Evolutionary conservation across 2,329 filamentous ascomycete species (phyloP), one percentile per base, ranked within the genome.

Genomic region (Pseudogymnoascus sp.): DNA sequence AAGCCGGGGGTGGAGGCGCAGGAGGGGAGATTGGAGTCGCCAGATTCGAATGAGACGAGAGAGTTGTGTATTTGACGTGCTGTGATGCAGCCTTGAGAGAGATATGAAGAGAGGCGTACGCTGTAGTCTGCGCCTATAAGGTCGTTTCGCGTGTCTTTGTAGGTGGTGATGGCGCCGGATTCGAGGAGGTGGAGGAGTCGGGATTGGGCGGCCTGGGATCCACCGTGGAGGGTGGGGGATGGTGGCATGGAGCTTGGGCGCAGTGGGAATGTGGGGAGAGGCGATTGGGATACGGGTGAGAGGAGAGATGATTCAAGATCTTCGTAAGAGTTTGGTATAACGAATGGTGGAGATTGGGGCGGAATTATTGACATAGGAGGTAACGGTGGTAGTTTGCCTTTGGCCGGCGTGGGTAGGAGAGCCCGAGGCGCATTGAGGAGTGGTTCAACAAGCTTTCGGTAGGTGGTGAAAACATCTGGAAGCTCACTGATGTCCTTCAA

Each of bases 381-480:
- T 1, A 87, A 75, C 0, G 82, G 77, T 1, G 87, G 88, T 3
- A 95, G 74, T 1, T 76, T 74, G 1, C 72, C 72, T 21, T 77
- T 76, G 1, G 73, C 69, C 0, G 87, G 87, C 1, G 75, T 76
- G 0, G 86, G 79, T 1, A 89, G 72, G 0, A 79, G 72, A 1
- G 77, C 72, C 42, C 89, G 82, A 3, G 90, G 89, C 11, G 82
- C 83, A 40, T 84, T 78, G 43, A 87, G 82, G 1, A 93, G 77
- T 0, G 89, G 89, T 67, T 92, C 89, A 62, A 90, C 82, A 2
- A 80, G 82, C 73, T 91, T 92, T 6, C 88, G 83, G 68, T 88
- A 93, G 0, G 82, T 82, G 0, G 90, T 92, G 71, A 91, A 93
- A 1, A 93, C 80, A 69, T 92, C 88, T 1, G 88, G 88, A 38